These are phyloP conservation scores for Gymnopilus junonius DNA, from an alignment of 768 basidiomycete species.

Conservation along the genomic window DNA sequence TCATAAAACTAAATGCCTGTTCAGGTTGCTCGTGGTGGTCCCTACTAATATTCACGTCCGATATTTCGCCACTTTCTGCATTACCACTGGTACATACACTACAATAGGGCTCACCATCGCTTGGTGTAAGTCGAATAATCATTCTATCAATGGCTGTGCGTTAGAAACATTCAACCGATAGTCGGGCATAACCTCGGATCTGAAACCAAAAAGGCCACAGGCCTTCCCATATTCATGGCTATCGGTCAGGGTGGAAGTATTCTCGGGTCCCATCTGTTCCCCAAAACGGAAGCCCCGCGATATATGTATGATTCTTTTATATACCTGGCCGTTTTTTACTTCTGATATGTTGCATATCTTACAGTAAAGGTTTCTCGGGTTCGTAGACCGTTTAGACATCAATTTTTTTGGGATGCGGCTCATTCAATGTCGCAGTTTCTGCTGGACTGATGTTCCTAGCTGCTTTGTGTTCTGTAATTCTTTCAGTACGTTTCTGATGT, in stretches of 20 bases:
- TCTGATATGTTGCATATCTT: background rate
- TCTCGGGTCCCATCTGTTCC: conserved; percentile 73
- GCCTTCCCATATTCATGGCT: conserved; percentile 79
- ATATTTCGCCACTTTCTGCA: conserved; percentile 83
- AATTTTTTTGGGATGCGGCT: background rate
- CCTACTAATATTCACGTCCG: conserved; percentile 57
- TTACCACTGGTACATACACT: conserved; percentile 78
- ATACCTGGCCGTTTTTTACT: background rate
- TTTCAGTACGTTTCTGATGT: conserved; percentile 47
- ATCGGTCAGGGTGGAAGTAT: conserved; percentile 81
- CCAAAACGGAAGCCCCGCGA: conserved; percentile 60
- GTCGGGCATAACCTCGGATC: conserved; percentile 79
- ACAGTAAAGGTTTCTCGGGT: conserved; percentile 59
- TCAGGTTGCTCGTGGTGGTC: conserved; percentile 61
- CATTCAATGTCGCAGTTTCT: background rate
- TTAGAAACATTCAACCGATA: conserved; percentile 24
- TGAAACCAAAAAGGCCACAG: conserved; percentile 76
- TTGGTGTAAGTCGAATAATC: conserved; percentile 63
- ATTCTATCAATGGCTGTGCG: background rate
- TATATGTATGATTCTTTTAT: conserved; percentile 55
- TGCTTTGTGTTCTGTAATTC: conserved; percentile 52
- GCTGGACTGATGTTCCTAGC: conserved; percentile 56
- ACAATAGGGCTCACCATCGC: conserved; percentile 75
- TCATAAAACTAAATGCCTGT: background rate
- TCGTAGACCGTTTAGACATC: background rate